A percentile compares a stretch with the other conserved stretches of the same genome.
Conservation (phyloP, 768 basidiomycete species). For the Lentinula edodes region DNA sequence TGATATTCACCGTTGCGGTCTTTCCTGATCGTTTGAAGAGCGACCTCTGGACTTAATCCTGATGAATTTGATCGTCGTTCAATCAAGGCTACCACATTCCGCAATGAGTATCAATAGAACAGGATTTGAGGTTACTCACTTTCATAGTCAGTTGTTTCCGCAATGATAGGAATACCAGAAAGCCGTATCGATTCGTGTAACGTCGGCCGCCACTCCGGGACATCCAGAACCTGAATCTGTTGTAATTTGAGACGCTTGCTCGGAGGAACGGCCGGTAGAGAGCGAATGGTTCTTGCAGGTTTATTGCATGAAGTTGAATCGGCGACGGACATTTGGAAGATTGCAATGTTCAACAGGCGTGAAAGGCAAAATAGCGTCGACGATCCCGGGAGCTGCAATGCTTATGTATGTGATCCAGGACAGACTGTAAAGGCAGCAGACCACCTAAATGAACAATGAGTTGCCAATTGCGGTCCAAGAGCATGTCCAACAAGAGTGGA, state of each 20-base stretch:
- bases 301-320: background rate
- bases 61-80: background rate
- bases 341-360: background rate
- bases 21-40: background rate
- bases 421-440: background rate
- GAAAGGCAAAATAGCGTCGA: background rate
- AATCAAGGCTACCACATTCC: background rate
- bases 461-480: background rate
- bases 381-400: background rate
- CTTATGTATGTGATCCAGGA: background rate
- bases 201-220: background rate
- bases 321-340: background rate
- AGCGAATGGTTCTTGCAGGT: background rate
- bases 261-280: background rate
- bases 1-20: background rate
- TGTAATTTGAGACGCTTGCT: background rate
- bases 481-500: background rate
- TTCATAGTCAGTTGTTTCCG: background rate
- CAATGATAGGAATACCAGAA: background rate
- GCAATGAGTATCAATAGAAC: background rate
- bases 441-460: background rate
- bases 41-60: background rate
- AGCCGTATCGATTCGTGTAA: background rate
- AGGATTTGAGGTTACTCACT: background rate
- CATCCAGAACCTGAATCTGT: background rate